Conservation (phyloP, 129 eudicot genomes). For the Flaveria trinervia region DNA sequence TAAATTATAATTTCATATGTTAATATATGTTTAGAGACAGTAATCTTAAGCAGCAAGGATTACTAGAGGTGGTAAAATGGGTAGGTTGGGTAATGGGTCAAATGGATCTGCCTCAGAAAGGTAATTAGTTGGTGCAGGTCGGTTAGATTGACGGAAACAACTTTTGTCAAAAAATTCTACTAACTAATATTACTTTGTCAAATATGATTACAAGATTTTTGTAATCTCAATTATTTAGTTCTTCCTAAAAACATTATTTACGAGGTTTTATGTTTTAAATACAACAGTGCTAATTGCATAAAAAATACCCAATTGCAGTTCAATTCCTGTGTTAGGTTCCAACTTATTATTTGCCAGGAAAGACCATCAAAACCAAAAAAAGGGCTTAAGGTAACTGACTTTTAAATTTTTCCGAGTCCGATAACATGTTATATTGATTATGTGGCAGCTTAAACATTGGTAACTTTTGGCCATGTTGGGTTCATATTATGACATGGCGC, state of each 20-base stretch:
- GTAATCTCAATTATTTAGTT: neutral
- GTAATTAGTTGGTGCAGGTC: neutral
- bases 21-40: neutral
- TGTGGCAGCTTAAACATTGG: neutral
- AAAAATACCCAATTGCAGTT: neutral
- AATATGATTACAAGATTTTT: neutral
- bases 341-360: neutral
- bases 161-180: neutral
- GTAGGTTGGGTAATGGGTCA: neutral
- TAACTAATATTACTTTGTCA: neutral
- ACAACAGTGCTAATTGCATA: neutral
- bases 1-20: neutral
- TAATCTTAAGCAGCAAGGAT: neutral
- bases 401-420: neutral
- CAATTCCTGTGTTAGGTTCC: neutral
- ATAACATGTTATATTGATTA: neutral
- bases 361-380: neutral
- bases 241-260: neutral
- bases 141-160: slow-evolving; percentile 2
- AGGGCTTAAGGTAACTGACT: neutral
- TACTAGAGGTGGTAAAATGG: neutral
- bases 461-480: neutral
- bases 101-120: neutral
- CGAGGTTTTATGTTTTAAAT: neutral
- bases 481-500: neutral